Percentiles rank a stretch among this genome's conserved stretches.
Evolutionary conservation across 2,329 filamentous ascomycete genomes (phyloP).

Genomic region (Gliomastix tumulicola): DNA sequence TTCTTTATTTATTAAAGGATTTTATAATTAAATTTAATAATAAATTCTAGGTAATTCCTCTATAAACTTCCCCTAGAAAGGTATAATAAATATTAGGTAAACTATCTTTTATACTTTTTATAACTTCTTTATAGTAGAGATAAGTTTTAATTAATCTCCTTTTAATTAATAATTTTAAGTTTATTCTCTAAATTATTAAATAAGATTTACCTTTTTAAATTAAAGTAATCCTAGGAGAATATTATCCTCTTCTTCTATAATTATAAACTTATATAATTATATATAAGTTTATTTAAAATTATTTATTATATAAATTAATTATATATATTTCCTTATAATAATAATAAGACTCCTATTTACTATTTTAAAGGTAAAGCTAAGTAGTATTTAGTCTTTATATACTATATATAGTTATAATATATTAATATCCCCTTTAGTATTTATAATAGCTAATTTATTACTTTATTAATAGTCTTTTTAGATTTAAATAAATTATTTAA

Average conservation of each 20-base stretch:
- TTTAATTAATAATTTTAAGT: background rate
- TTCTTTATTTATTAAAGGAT: background rate
- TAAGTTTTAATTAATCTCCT: background rate
- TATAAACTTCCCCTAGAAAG: too few relatives aligned
- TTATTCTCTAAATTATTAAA: background rate
- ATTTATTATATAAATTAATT: background rate
- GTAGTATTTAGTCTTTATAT: background rate
- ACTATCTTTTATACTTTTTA: background rate
- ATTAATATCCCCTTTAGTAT: background rate
- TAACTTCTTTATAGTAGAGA: background rate
- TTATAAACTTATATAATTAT: background rate
- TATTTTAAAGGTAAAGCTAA: background rate
- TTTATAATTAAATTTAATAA: too few relatives aligned
- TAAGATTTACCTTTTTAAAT: background rate
- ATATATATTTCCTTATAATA: constrained; percentile 2
- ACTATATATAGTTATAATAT: background rate
- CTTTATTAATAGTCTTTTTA: background rate
- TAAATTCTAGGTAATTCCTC: background rate
- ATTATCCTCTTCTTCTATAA: background rate
- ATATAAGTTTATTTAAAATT: background rate
- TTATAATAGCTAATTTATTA: too few relatives aligned
- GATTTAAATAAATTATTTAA: background rate
- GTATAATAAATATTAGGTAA: too few relatives aligned
- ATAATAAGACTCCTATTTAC: background rate
- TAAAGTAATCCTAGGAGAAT: background rate